Conservation (phyloP, 2,329 filamentous ascomycete genomes). For the Epichloe amarillans region DNA sequence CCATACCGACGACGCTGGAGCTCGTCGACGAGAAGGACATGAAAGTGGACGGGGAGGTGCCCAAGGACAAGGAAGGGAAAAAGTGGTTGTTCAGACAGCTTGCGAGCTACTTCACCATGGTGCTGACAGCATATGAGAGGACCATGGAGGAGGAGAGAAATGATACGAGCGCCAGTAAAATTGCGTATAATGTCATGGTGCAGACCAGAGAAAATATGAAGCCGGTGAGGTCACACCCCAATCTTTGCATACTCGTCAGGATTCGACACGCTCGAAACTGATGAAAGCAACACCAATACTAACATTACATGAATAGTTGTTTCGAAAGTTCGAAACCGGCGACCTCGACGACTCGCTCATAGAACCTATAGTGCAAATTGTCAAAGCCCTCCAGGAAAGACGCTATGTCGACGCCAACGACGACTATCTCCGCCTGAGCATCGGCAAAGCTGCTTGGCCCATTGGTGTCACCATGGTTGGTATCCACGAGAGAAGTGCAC, state of each 20-base stretch:
- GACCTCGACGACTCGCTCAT: slow-evolving; percentile 70
- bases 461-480: slow-evolving; percentile 99
- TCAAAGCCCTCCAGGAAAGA: slow-evolving; percentile 75
- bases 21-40: slow-evolving; percentile 77
- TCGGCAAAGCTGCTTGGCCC: slow-evolving; percentile 94
- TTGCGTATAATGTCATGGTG: slow-evolving; percentile 72
- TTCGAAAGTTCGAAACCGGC: slow-evolving; percentile 73
- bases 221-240: slow-evolving; percentile 37
- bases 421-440: slow-evolving; percentile 82
- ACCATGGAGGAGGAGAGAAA: slow-evolving; percentile 55
- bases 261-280: too few relatives aligned
- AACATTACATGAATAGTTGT: slow-evolving; percentile 39
- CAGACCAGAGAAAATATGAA: slow-evolving; percentile 79
- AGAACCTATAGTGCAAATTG: slow-evolving; percentile 78
- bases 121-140: slow-evolving; percentile 75
- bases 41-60: slow-evolving; percentile 57
- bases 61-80: slow-evolving; percentile 49
- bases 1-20: slow-evolving; percentile 74
- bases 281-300: neutral
- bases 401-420: slow-evolving; percentile 95
- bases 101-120: slow-evolving; percentile 90
- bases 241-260: too few relatives aligned
- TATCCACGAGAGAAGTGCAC: slow-evolving; percentile 91
- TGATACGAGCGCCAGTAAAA: slow-evolving; percentile 64
- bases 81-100: slow-evolving; percentile 74